These are phyloP conservation scores for Paecilomyces niveus DNA, from an alignment of 2,329 filamentous ascomycete species.

Conservation along the genomic window DNA sequence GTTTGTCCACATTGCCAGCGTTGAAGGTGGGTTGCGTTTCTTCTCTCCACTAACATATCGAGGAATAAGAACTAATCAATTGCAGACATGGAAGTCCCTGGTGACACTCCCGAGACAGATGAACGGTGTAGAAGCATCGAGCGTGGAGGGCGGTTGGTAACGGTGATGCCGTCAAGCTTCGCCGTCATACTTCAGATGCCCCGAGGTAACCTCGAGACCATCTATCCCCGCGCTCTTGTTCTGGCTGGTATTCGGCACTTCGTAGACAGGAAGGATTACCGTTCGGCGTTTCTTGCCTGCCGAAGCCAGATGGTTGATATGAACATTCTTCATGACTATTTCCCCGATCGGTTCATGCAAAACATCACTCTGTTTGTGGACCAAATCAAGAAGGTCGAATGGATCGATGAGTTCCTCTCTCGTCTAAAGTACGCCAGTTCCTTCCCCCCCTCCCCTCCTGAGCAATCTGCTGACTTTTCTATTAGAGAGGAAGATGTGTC, in stretches of 20 bases:
- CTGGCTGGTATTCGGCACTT: conserved; percentile 78
- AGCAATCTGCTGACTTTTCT: conserved; percentile 17
- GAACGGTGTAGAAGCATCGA: conserved; percentile 90
- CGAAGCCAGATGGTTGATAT: conserved; percentile 92
- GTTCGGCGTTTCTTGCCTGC: conserved; percentile 76
- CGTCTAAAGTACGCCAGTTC: conserved; percentile 59
- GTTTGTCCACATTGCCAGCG: conserved; percentile 71
- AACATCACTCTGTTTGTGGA: conserved; percentile 72
- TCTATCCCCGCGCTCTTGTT: conserved; percentile 87
- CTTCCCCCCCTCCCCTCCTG: not conserved
- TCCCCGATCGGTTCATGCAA: conserved; percentile 74
- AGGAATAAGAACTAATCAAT: not conserved
- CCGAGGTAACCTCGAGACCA: conserved; percentile 88
- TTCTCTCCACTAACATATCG: not conserved
- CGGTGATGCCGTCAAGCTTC: conserved; percentile 81
- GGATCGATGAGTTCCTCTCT: conserved; percentile 86
- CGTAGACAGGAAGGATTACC: conserved; percentile 75
- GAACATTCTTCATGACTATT: conserved; percentile 94
- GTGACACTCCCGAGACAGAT: conserved; percentile 83
- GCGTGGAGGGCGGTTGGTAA: conserved; percentile 77
- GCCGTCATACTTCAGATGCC: conserved; percentile 90
- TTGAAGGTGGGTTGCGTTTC: conserved; percentile 49
- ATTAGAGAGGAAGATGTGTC: conserved; percentile 78
- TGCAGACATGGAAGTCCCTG: conserved; percentile 70
- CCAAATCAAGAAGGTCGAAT: conserved; percentile 72